Percentiles rank a stretch among this genome's conserved stretches.
These are phyloP conservation scores for Trametes cinnabarina DNA, from an alignment of 768 basidiomycete genomes.

Conservation along the genomic window DNA sequence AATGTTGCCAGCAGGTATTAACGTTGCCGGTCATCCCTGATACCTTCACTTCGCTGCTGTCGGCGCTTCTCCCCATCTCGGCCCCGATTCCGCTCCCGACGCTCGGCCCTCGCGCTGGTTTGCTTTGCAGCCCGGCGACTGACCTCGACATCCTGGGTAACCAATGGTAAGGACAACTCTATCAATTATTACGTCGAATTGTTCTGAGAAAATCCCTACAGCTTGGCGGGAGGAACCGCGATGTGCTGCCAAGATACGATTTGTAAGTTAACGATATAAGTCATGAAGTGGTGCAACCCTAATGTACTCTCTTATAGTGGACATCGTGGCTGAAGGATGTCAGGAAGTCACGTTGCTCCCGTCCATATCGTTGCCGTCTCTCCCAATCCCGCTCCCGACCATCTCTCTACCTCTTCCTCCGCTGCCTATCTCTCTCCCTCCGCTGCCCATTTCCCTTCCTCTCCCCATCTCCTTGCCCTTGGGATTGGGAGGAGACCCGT, in stretches of 20 bases:
- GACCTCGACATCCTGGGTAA: conserved; percentile 1
- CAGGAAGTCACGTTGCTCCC: conserved; percentile 4
- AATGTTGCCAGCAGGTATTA: conserved; percentile 8
- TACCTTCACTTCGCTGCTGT: background rate
- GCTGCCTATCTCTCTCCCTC: background rate
- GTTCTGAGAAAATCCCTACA: background rate
- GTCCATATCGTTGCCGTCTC: background rate
- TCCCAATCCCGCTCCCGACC: conserved; percentile 10
- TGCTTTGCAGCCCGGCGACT: background rate
- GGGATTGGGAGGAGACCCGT: background rate
- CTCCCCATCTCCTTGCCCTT: background rate
- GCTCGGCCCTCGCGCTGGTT: conserved; percentile 8
- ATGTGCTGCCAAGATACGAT: conserved; percentile 14
- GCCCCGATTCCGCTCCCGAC: conserved; percentile 12
- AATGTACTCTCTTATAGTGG: background rate
- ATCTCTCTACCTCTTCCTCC: background rate
- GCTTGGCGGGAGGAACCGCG: conserved; percentile 5
- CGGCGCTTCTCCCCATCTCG: conserved; percentile 1
- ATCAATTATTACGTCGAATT: too few relatives aligned
- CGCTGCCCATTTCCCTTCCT: background rate
- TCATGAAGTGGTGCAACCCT: background rate
- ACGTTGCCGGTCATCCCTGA: conserved; percentile 4
- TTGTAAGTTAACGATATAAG: too few relatives aligned
- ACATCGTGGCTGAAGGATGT: conserved; percentile 10
- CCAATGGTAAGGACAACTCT: conserved; percentile 1